Evolutionary conservation across 176 grass and related monocot genomes (phyloP).

Genomic region (Ananas comosus): DNA sequence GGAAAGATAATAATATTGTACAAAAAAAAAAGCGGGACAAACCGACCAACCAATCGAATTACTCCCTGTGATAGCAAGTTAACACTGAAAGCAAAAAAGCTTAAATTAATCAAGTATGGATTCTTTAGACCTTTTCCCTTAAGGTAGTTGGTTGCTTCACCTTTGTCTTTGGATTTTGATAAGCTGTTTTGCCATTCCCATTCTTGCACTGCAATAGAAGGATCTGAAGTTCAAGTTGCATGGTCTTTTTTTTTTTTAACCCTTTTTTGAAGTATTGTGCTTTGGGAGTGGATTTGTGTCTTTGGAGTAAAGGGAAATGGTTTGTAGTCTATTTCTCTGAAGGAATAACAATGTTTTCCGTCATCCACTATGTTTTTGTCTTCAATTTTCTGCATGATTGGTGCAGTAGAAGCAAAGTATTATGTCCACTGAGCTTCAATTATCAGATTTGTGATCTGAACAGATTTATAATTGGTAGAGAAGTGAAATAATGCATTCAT

Average conservation of each 20-base stretch:
- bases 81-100: background rate
- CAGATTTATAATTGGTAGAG: too few relatives aligned
- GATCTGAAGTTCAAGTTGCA: slow-evolving; percentile 8
- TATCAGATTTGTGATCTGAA: too few relatives aligned
- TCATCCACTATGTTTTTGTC: too few relatives aligned
- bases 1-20: background rate
- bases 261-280: background rate
- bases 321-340: too few relatives aligned
- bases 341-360: too few relatives aligned
- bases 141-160: slow-evolving; percentile 53
- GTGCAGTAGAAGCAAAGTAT: too few relatives aligned
- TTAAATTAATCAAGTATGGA: background rate
- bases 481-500: too few relatives aligned
- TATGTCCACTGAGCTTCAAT: too few relatives aligned
- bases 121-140: slow-evolving; percentile 24
- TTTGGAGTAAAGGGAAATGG: slow-evolving; percentile 65
- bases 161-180: slow-evolving; percentile 34
- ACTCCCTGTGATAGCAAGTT: background rate
- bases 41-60: background rate
- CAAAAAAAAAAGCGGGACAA: background rate
- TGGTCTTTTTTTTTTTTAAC: background rate
- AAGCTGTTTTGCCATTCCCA: slow-evolving; percentile 20
- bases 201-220: slow-evolving; percentile 77
- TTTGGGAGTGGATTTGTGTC: background rate
- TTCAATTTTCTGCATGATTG: too few relatives aligned